These are phyloP conservation scores for Stentor coeruleus DNA, from an alignment of 73 alveolate genomes.

Conservation along the genomic window DNA sequence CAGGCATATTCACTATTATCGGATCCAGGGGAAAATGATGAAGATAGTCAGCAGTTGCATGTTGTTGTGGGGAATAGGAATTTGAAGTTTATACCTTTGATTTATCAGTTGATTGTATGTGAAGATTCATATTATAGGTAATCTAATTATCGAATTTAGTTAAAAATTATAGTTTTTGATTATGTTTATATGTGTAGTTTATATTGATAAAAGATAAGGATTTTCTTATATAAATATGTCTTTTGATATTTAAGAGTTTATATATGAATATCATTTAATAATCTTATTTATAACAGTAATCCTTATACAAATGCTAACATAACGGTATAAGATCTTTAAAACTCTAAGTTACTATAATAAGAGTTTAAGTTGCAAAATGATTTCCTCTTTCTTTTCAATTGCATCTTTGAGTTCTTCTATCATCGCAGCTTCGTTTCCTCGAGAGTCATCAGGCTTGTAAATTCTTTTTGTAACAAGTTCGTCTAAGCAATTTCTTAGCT, in stretches of 20 bases:
- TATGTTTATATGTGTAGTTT: neutral
- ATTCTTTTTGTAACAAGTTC: neutral
- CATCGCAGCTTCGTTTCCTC: slow-evolving; percentile 15
- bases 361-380: neutral
- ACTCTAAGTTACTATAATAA: no score
- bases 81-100: slow-evolving; percentile 58
- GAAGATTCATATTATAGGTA: slow-evolving; percentile 80
- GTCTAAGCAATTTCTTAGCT: neutral
- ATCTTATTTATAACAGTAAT: no score
- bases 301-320: no score
- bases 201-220: no score
- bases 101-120: slow-evolving; percentile 83
- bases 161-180: neutral
- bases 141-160: neutral
- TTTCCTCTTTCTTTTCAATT: neutral
- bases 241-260: no score
- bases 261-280: no score
- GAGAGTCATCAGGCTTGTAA: slow-evolving; percentile 4
- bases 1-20: slow-evolving; percentile 51
- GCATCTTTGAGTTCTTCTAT: neutral
- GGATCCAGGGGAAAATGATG: slow-evolving; percentile 35
- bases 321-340: no score
- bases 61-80: slow-evolving; percentile 53
- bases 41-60: slow-evolving; percentile 49
- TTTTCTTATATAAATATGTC: no score